These are phyloP conservation scores for Cladorrhinum sp. DNA, from an alignment of 2,329 filamentous ascomycete species.

Conservation along the genomic window DNA sequence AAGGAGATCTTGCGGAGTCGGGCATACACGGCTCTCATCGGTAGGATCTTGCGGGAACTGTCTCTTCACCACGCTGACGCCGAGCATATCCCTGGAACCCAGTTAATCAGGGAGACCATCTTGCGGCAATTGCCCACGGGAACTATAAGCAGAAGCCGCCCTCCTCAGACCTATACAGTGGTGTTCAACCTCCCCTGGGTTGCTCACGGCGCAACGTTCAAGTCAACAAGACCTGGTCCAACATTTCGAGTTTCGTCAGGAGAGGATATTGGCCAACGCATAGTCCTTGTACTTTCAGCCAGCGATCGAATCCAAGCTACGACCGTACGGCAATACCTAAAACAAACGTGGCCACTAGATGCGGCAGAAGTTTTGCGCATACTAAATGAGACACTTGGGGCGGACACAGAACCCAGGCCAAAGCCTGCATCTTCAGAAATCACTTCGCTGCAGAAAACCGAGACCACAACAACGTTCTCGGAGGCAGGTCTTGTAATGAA, in stretches of 20 bases:
- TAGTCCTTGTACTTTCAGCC: background rate
- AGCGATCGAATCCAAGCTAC: background rate
- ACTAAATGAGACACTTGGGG: background rate
- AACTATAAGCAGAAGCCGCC: background rate
- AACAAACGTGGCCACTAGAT: background rate
- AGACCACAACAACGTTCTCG: background rate
- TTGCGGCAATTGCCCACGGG: background rate
- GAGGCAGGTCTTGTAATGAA: background rate
- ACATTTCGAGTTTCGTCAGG: background rate
- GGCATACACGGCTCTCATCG: background rate
- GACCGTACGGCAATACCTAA: background rate
- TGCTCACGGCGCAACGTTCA: background rate
- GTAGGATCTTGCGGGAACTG: background rate
- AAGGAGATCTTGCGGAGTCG: background rate
- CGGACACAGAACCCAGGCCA: background rate
- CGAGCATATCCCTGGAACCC: background rate
- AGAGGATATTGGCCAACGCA: background rate
- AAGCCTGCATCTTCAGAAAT: too few relatives aligned
- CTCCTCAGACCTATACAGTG: background rate
- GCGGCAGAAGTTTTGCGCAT: background rate
- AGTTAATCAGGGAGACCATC: background rate
- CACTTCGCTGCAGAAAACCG: background rate
- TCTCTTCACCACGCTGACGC: background rate
- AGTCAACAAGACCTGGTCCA: background rate
- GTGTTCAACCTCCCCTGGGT: background rate